These are phyloP conservation scores for Globisporangium paddicum DNA, from an alignment of 352 stramenopile species.

Conservation along the genomic window DNA sequence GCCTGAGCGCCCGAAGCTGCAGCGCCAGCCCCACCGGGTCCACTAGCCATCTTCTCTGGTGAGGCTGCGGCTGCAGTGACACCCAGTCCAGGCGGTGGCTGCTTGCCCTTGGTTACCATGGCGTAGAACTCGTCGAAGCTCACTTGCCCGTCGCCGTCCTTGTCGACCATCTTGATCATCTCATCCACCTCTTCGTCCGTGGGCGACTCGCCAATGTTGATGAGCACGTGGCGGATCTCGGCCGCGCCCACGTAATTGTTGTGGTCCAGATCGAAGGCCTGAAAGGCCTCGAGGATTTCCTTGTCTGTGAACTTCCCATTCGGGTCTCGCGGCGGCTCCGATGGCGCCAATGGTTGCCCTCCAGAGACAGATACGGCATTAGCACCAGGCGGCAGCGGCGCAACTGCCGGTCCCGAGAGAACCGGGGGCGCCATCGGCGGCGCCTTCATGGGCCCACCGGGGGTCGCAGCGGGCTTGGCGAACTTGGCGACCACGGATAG, in stretches of 20 bases:
- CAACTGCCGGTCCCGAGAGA: conserved; percentile 55
- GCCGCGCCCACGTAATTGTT: conserved; percentile 95
- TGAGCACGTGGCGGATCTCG: conserved; percentile 93
- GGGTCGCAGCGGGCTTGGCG: conserved; percentile 49
- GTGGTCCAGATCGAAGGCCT: conserved; percentile 93
- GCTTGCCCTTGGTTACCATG: conserved; percentile 93
- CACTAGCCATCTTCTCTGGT: conserved; percentile 26
- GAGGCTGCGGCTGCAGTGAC: conserved; percentile 26
- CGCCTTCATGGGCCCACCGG: conserved; percentile 36
- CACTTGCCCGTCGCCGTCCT: conserved; percentile 93
- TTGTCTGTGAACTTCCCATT: conserved; percentile 96
- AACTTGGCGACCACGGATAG: conserved; percentile 88
- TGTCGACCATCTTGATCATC: conserved; percentile 96
- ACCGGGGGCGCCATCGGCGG: conserved; percentile 53
- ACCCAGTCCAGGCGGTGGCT: conserved; percentile 83
- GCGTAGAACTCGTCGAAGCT: conserved; percentile 95
- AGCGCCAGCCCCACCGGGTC: background rate
- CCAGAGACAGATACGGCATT: conserved; percentile 56
- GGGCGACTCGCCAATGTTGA: conserved; percentile 94
- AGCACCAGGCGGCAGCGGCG: conserved; percentile 48
- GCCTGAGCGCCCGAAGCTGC: conserved; percentile 46
- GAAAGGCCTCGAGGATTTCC: conserved; percentile 93
- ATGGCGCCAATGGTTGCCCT: conserved; percentile 46
- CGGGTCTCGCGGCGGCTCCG: conserved; percentile 81
- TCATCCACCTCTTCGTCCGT: conserved; percentile 96